A percentile compares a stretch with the other conserved stretches of the same genome.
Evolutionary conservation across 1,139 yeast species (phyloP).

Genomic region (Blastobotrys elegans): DNA sequence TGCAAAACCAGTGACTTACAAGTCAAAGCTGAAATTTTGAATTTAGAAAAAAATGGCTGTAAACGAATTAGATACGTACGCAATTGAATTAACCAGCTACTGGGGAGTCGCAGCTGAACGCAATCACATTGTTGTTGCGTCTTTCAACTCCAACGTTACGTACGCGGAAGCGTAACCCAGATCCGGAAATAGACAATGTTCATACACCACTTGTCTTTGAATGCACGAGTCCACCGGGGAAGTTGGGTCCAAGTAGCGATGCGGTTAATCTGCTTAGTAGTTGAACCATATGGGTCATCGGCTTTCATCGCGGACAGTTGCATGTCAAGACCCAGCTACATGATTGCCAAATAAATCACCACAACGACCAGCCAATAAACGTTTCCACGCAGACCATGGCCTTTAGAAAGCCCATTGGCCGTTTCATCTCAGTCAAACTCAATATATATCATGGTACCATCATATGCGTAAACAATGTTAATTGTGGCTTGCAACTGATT

Average conservation of each 20-base stretch:
- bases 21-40: background rate
- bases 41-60: background rate
- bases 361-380: constrained; percentile 40
- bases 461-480: constrained; percentile 45
- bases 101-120: constrained; percentile 13
- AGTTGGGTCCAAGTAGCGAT: constrained; percentile 34
- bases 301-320: constrained; percentile 35
- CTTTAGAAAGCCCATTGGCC: constrained; percentile 45
- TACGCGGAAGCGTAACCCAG: constrained; percentile 37
- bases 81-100: background rate
- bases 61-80: background rate
- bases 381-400: constrained; percentile 43
- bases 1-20: background rate
- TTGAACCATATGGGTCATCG: constrained; percentile 34
- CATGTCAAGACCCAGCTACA: constrained; percentile 36
- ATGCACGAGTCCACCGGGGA: constrained; percentile 37
- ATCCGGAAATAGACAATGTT: constrained; percentile 35
- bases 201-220: constrained; percentile 18
- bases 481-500: constrained; percentile 38
- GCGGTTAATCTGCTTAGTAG: constrained; percentile 30
- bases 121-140: constrained; percentile 16
- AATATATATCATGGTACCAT: constrained; percentile 44
- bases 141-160: constrained; percentile 18
- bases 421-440: constrained; percentile 45
- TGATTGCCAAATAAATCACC: constrained; percentile 36